Evolutionary conservation across 2,329 filamentous ascomycete species (phyloP), one percentile per base, ranked within the genome.

Genomic region (Exophiala dermatitidis): DNA sequence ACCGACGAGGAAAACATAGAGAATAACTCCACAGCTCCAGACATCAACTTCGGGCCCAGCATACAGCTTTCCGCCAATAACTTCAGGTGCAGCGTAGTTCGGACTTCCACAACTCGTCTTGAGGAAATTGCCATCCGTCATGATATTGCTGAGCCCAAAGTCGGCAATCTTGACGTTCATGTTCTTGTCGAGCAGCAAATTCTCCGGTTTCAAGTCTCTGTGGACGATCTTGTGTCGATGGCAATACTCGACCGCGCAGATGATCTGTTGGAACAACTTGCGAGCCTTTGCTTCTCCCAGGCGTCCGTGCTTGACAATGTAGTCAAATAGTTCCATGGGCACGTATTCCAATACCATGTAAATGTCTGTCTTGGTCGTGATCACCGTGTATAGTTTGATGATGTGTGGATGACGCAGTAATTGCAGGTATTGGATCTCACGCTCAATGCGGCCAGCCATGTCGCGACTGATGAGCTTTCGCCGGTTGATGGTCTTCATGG

Each of bases 271-370:
- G 72, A 98, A 98, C 76, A 98, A 96, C 63, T 91, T 89, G 53
- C 93, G 84, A n/a, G 93, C 93, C 68, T 94, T 88, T 56, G 84
- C 80, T 71, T 98, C 93, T 63, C 85, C 83, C 79, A 97, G 89
- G 67, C 88, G 85, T 51, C 93, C 93, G 67, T 96, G 84, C 67
- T 90, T 86, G 54, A 98, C 93, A 58, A 98, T 93, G 72, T 97
- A 97, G 71, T 98, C 91, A 72, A 98, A 98, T 56, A 98, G 78
- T 72, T 98, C 93, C 57, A 88, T 88, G 57, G 93, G 93, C 40
- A 93, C 93, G 71, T 95, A 98, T 72, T 98, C 93, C 62, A 98
- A 82, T 46, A 98, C 93, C 93, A 98, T 98, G 71, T 97, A 93
- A 68, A 98, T 98, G 69, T 98, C 93, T 58, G 81, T 83, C 28